Percentiles rank a stretch among this genome's conserved stretches.
Conservation (phyloP, 2,329 filamentous ascomycete genomes). For the Nannizzia gypsea region DNA sequence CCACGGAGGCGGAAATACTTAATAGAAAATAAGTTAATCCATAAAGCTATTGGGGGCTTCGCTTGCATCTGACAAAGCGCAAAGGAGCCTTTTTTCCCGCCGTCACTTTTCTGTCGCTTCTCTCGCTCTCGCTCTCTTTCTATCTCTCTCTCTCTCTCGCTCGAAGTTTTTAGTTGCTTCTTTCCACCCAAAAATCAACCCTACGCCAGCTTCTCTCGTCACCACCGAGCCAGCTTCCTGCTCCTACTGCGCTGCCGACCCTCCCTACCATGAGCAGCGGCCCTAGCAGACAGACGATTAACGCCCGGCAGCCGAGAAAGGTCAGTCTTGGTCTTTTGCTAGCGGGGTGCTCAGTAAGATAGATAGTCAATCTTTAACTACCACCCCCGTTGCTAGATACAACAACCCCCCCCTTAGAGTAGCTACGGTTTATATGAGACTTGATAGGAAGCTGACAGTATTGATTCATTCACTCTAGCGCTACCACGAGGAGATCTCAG, state of each 20-base stretch:
- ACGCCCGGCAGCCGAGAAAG: conserved; percentile 27
- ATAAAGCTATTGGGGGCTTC: too few species aligned
- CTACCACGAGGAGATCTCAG: conserved; percentile 28
- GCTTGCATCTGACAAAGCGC: too few species aligned
- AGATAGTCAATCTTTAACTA: too few species aligned
- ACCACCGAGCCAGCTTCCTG: neutral
- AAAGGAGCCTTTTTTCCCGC: too few species aligned
- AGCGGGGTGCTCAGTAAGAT: neutral
- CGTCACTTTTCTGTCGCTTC: too few species aligned
- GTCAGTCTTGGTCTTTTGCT: conserved; percentile 17
- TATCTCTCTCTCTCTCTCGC: neutral
- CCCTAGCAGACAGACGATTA: conserved; percentile 26
- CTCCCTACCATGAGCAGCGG: conserved; percentile 25
- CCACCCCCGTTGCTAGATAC: neutral
- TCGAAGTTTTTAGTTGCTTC: neutral
- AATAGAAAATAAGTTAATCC: too few species aligned
- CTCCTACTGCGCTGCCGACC: neutral
- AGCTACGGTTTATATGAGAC: conserved; percentile 7
- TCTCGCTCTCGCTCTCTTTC: too few species aligned
- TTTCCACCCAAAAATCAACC: neutral
- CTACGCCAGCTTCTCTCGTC: neutral
- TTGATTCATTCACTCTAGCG: conserved; percentile 20
- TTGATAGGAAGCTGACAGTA: conserved; percentile 10
- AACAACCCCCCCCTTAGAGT: neutral
- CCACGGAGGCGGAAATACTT: too few species aligned